Evolutionary conservation across 345 rosid genomes (phyloP), one percentile per base, ranked within the genome.

Genomic region (Turritis glabra): DNA sequence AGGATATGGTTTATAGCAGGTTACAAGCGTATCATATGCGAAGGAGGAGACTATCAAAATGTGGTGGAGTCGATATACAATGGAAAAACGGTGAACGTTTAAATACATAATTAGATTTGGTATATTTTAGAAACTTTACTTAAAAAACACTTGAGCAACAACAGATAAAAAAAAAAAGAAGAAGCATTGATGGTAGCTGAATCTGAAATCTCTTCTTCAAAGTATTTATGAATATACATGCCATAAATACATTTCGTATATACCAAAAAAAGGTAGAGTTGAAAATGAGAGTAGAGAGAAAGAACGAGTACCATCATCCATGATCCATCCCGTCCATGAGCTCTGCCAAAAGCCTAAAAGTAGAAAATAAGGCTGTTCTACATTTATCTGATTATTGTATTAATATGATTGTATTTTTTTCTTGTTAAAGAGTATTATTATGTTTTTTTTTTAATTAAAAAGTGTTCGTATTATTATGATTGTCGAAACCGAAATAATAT

Each of bases 341-440:
- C 57, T 65, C 26, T 65, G 66, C 64, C 56, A 44, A 44, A 51
- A 62, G 76, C 54, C 26, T 64, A 41, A 64, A 75, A 67, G 66
- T 51, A 29, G 23, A 47, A 66, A 57, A 67, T 38, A 67, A 75
- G 56, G 79, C 38, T 75, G 74, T 40, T 75, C 30, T 59, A 29
- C 29, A 58, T 75, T 58, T 38, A 48, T 67, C 8, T 26, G 37
- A 25, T 15, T 75, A 27, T 27, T 75, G 44, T 74, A 57, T 74
- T 13, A 10, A 13, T 35, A 14, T 40, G 37, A 50, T 50, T 61
- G 29, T 67, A 33, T 30, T 5, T 32, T 32, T 32, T 0, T 8
- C 5, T 1, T 13, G 44, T 40, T 13, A 40, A 40, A 40, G 7
- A 40, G 7, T 43, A 41, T 41, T 14, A 13, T 40, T 40, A 41